Conservation (phyloP, 305 asterid species). For the Plantago coronopus region DNA sequence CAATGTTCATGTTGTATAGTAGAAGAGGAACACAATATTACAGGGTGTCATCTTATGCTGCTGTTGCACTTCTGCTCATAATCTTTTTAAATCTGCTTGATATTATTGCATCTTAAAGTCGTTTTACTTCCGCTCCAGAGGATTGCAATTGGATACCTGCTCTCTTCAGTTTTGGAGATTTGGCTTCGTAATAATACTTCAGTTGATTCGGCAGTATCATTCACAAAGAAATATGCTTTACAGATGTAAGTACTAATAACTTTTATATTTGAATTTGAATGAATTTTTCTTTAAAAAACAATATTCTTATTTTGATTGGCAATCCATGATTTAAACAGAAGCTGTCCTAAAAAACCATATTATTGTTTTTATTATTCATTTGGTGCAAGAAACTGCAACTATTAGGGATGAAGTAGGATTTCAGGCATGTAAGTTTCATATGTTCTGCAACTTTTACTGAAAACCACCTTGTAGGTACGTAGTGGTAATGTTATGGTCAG, state of each 20-base stretch:
- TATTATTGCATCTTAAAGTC: not conserved
- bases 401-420: no score
- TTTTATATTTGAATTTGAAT: not conserved
- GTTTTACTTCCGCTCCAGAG: constrained; percentile 26
- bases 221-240: constrained; percentile 51
- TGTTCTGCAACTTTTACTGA: no score
- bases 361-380: no score
- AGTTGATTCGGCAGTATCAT: constrained; percentile 44
- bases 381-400: no score
- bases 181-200: constrained; percentile 59
- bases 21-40: not conserved
- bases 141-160: constrained; percentile 53
- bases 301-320: no score
- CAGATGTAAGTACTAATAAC: constrained; percentile 53
- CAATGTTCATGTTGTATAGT: no score
- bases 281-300: not conserved
- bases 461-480: no score
- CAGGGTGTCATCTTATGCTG: not conserved
- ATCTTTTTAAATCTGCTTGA: not conserved
- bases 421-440: no score
- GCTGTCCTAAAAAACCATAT: no score
- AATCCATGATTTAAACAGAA: no score
- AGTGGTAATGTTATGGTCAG: no score
- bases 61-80: not conserved
- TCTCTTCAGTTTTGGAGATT: constrained; percentile 57